A percentile compares a stretch with the other conserved stretches of the same genome.
These are phyloP conservation scores for Otatea glauca DNA, from an alignment of 176 grass and related monocot genomes.

Conservation along the genomic window DNA sequence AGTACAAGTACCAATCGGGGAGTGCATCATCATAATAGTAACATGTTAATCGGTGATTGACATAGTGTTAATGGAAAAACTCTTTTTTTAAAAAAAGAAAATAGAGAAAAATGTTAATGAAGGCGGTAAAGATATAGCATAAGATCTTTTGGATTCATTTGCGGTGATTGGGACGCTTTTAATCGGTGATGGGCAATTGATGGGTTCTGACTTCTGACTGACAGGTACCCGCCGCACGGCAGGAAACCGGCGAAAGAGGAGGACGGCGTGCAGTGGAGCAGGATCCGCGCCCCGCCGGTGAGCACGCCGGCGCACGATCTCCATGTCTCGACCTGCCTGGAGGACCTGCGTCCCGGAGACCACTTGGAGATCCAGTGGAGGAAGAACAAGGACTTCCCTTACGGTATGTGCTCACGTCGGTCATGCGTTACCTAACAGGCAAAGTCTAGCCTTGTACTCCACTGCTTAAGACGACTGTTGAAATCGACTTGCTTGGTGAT, in stretches of 20 bases:
- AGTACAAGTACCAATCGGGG: background rate
- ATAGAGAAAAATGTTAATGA: background rate
- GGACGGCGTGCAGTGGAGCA: conserved; percentile 68
- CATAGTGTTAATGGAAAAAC: background rate
- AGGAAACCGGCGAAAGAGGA: conserved; percentile 72
- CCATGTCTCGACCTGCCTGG: conserved; percentile 63
- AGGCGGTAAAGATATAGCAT: background rate
- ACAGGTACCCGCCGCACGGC: conserved; percentile 86
- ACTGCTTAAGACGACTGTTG: background rate
- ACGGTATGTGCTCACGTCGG: conserved; percentile 44
- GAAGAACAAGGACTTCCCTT: conserved; percentile 93
- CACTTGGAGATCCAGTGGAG: conserved; percentile 95
- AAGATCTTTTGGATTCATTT: conserved; percentile 4
- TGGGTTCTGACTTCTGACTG: background rate
- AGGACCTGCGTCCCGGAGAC: conserved; percentile 61
- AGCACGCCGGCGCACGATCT: conserved; percentile 66
- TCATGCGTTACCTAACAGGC: background rate
- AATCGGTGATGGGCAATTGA: background rate
- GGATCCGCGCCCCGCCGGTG: conserved; percentile 66
- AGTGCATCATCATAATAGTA: conserved; percentile 40
- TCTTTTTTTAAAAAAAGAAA: background rate
- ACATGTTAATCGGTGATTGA: background rate
- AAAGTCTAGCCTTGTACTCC: background rate
- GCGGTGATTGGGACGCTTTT: background rate
- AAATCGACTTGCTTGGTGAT: background rate